Base-by-base conservation (phyloP, 495 filamentous ascomycete species). In the Xylaria venustula region DNA sequence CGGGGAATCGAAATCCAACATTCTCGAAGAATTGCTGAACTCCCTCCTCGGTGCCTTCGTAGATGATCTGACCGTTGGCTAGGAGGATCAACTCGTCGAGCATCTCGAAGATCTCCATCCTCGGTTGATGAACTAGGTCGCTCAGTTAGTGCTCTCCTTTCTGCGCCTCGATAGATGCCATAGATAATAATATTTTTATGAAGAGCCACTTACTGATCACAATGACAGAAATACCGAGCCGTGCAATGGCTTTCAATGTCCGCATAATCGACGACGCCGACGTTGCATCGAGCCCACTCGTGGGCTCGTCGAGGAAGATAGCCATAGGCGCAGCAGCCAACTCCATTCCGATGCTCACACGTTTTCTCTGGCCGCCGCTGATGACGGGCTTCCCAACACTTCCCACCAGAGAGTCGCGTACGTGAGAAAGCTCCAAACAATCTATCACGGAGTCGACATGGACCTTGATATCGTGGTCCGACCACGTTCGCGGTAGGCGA, bases 281-380 rank as follows among this genome's bases (percentile, higher is more conserved):
- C 9, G 86, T 87, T 0, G 85, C 83, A 65, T 89, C 86, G 9
- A 89, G 78, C 19, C 85, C 85, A 11, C 82, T 85, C 0, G 86
- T 88, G 0, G 86, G 86, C 61, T 88, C 86, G 58, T 88, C 86
- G 58, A 87, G 73, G 67, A 89, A 88, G 32, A 89, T 79, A 23
- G 84, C 73, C 69, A 85, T 85, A 0, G 86, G 86, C n/a, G 83
- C 84, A 15, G 85, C 85, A 1, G 85, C 85, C 3, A 89, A 73
- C 67, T 89, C 86, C 67, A 84, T 79, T 0, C 79, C 78, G 55
- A 84, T 83, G 63, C 78, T 82, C 14, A 82, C 79, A 25, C 81
- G 67, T 55, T 81, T 81, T 23, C 77, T 70, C 54, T 78, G 77
- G 6, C 80, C 80, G 50, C 81, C 81, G 22, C 77, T 79, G 41